These are phyloP conservation scores for Puya raimondii DNA, from an alignment of 176 grass and related monocot genomes.

Conservation along the genomic window DNA sequence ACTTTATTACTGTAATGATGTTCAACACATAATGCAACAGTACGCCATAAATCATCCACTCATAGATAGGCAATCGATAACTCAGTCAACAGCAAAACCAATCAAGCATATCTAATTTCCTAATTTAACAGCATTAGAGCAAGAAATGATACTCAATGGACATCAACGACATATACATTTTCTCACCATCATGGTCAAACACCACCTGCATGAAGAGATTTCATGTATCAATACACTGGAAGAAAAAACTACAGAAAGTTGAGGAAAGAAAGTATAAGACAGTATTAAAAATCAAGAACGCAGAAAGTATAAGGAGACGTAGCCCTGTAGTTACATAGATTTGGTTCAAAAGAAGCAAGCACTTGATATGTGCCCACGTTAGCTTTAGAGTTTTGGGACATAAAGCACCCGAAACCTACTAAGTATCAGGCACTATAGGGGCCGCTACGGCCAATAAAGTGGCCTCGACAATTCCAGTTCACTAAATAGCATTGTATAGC, in stretches of 20 bases:
- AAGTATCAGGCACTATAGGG: too few species aligned
- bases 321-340: too few species aligned
- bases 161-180: background rate
- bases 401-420: too few species aligned
- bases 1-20: background rate
- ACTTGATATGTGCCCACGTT: too few species aligned
- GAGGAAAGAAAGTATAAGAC: background rate
- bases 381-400: too few species aligned
- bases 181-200: slow-evolving; percentile 98
- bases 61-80: background rate
- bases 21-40: background rate
- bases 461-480: too few species aligned
- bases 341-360: too few species aligned
- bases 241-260: background rate
- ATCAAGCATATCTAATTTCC: background rate
- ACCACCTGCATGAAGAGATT: slow-evolving; percentile 56
- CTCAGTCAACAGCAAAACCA: background rate
- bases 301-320: too few species aligned
- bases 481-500: too few species aligned
- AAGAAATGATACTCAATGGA: slow-evolving; percentile 19
- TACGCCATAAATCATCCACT: background rate
- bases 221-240: slow-evolving; percentile 4
- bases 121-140: background rate
- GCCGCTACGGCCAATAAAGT: too few species aligned
- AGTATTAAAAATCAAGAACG: background rate